phyloP scores from a whole-genome alignment of 2,329 filamentous ascomycete species.

The Daldinia eschscholtzii region DNA sequence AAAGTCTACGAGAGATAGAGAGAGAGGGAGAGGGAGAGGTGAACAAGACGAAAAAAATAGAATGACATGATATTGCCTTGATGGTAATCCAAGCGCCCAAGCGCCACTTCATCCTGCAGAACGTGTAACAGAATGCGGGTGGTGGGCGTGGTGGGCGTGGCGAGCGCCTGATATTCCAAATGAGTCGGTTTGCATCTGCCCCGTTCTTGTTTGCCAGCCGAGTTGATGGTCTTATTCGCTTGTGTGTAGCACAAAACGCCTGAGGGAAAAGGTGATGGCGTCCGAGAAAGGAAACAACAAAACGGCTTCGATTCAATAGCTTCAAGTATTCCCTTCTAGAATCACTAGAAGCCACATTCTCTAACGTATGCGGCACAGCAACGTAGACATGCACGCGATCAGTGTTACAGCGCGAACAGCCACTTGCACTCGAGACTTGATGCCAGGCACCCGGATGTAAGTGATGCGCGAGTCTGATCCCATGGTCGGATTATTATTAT shows the following conservation, averaged over 20 bases:
- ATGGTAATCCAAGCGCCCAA: constrained; percentile 33
- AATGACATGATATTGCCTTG: constrained; percentile 9
- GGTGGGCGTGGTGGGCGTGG: constrained; percentile 37
- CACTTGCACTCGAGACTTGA: constrained; percentile 12
- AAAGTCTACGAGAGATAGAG: not conserved
- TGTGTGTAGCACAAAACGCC: constrained; percentile 16
- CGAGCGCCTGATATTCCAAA: constrained; percentile 42
- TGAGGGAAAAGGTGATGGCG: constrained; percentile 5
- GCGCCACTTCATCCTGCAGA: constrained; percentile 45
- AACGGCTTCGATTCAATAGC: constrained; percentile 12
- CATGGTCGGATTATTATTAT: not conserved
- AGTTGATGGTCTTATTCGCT: constrained; percentile 22
- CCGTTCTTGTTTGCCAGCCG: constrained; percentile 29
- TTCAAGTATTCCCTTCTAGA: constrained; percentile 30
- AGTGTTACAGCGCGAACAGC: constrained; percentile 4
- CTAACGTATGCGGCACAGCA: constrained; percentile 21
- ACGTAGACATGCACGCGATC: constrained; percentile 18
- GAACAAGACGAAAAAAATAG: not conserved
- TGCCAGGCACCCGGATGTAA: constrained; percentile 26
- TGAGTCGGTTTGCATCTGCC: constrained; percentile 38
- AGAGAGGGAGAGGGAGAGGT: not conserved
- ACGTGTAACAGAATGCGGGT: constrained; percentile 29
- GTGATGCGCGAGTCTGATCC: constrained; percentile 3
- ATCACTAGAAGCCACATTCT: constrained; percentile 24
- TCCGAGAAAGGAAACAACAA: constrained; percentile 25